These are phyloP conservation scores for Vinca minor DNA, from an alignment of 257 asterid genomes.

Conservation along the genomic window DNA sequence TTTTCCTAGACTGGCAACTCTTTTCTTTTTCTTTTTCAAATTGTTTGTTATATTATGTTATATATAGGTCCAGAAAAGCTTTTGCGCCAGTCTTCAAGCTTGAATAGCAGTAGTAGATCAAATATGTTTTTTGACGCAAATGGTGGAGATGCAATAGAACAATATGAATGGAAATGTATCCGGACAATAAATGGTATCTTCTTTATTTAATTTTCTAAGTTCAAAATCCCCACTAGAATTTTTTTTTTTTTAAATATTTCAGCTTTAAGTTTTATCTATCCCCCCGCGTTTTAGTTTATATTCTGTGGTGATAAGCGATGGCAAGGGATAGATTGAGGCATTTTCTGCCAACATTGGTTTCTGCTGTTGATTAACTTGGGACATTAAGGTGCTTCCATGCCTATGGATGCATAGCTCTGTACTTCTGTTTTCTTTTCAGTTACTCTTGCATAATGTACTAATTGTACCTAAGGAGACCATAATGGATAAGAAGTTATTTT, in stretches of 20 bases:
- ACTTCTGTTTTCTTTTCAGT: neutral
- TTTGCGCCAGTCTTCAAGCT: conserved; percentile 60
- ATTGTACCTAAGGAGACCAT: neutral
- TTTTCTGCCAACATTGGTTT: neutral
- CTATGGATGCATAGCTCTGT: neutral
- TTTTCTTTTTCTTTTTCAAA: neutral
- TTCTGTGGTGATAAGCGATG: conserved; percentile 4
- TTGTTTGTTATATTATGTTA: conserved; percentile 17
- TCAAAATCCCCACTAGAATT: neutral
- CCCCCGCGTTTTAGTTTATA: conserved; percentile 16
- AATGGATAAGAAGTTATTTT: neutral
- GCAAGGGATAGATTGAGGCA: neutral
- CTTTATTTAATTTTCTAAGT: conserved; percentile 5
- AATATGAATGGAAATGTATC: conserved; percentile 90
- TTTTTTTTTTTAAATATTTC: neutral
- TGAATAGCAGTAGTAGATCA: conserved; percentile 33
- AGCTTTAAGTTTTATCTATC: neutral
- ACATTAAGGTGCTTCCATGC: neutral
- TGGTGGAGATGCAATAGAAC: conserved; percentile 76
- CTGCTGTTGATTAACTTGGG: neutral
- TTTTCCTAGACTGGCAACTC: neutral
- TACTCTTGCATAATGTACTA: too few relatives aligned
- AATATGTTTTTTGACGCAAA: conserved; percentile 56
- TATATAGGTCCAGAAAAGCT: conserved; percentile 79
- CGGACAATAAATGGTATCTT: conserved; percentile 74